These are phyloP conservation scores for Austroboletus festivus DNA, from an alignment of 768 basidiomycete genomes.

Conservation along the genomic window DNA sequence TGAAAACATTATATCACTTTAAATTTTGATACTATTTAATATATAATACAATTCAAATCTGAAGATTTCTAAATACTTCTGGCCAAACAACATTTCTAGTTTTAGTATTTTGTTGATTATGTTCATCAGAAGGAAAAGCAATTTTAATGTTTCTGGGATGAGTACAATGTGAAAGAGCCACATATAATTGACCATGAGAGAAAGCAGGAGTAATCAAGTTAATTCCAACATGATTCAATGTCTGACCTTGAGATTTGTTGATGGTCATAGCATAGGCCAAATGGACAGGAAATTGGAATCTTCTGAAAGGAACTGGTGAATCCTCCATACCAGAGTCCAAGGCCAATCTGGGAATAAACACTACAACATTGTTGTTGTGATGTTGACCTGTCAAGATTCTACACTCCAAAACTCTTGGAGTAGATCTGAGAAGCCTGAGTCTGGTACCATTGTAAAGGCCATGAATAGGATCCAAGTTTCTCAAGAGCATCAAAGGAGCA, in stretches of 20 bases:
- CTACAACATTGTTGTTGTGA: too few species aligned
- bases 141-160: slow-evolving; percentile 1
- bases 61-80: slow-evolving; percentile 1
- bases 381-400: slow-evolving; percentile 16
- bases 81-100: too few species aligned
- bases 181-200: slow-evolving; percentile 37
- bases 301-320: slow-evolving; percentile 19
- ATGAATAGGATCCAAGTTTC: slow-evolving; percentile 37
- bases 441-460: too few species aligned
- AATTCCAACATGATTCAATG: neutral
- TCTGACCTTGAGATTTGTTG: slow-evolving; percentile 36
- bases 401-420: slow-evolving; percentile 22
- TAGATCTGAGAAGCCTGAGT: slow-evolving; percentile 16
- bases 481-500: slow-evolving; percentile 39
- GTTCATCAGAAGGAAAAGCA: too few species aligned
- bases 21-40: too few species aligned
- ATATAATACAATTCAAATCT: neutral
- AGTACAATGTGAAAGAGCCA: slow-evolving; percentile 27
- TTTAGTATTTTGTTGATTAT: neutral
- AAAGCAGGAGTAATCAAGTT: slow-evolving; percentile 30
- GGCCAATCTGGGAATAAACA: too few species aligned
- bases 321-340: slow-evolving; percentile 3
- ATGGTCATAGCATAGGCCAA: slow-evolving; percentile 39
- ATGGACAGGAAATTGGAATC: slow-evolving; percentile 30
- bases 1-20: too few species aligned